A percentile compares a stretch with the other conserved stretches of the same genome.
Evolutionary conservation across 164 flowering plant species (phyloP).

Genomic region (Hamamelis virginiana): DNA sequence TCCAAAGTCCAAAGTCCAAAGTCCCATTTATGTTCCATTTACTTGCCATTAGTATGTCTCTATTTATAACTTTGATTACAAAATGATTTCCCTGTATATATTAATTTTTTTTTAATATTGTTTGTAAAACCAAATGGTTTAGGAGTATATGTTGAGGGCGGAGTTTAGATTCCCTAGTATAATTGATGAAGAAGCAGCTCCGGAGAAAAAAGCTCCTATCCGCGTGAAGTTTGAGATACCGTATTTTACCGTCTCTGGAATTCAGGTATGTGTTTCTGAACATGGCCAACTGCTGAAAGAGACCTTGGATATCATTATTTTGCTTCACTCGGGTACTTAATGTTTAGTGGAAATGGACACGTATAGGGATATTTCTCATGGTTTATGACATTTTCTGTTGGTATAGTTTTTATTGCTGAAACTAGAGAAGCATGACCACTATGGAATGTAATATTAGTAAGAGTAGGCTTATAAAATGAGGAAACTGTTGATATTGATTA

Average conservation of each 20-base stretch:
- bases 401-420: too few relatives aligned
- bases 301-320: background rate
- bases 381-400: too few relatives aligned
- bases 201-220: constrained; percentile 95
- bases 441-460: too few relatives aligned
- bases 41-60: background rate
- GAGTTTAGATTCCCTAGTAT: constrained; percentile 92
- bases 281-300: background rate
- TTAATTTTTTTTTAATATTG: background rate
- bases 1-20: background rate
- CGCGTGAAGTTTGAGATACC: constrained; percentile 99
- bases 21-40: background rate
- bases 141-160: constrained; percentile 96
- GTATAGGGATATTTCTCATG: too few relatives aligned
- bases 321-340: too few relatives aligned
- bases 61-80: background rate
- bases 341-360: too few relatives aligned
- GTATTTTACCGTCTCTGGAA: constrained; percentile 96
- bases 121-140: constrained; percentile 6
- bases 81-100: background rate
- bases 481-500: too few relatives aligned
- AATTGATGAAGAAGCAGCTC: constrained; percentile 76
- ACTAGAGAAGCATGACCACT: too few relatives aligned
- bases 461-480: too few relatives aligned
- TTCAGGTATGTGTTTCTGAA: constrained; percentile 60